phyloP scores from a whole-genome alignment of 177 flowering plant species.

The Vitis hybrid region DNA sequence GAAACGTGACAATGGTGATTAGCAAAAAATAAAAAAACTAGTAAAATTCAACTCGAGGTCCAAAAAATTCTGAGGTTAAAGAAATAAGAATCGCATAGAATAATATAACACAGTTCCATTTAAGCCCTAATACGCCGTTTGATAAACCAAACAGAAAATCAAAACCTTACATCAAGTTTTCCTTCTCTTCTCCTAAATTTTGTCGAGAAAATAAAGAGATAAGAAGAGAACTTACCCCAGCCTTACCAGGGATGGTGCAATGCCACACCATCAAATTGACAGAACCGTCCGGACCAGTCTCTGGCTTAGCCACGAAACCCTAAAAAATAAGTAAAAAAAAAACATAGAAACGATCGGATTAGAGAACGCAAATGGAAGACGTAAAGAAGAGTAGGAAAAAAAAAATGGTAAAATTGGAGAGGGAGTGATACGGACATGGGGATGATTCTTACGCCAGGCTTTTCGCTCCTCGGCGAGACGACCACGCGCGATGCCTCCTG shows the following conservation, averaged over 20 bases:
- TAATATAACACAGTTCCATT: too few relatives aligned
- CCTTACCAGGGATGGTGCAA: constrained; percentile 62
- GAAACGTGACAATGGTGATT: too few relatives aligned
- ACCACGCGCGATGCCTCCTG: constrained; percentile 61
- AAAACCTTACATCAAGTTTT: too few relatives aligned
- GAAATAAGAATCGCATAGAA: too few relatives aligned
- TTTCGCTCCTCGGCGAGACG: constrained; percentile 54
- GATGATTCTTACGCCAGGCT: constrained; percentile 63
- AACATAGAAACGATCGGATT: too few relatives aligned
- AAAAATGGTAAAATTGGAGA: constrained; percentile 5
- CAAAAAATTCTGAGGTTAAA: too few relatives aligned
- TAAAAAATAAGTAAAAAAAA: constrained; percentile 5
- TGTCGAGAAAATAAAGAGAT: not conserved
- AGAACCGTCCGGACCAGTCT: constrained; percentile 45
- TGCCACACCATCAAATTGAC: constrained; percentile 68
- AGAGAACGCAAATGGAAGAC: too few relatives aligned
- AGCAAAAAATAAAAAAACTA: too few relatives aligned
- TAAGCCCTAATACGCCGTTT: too few relatives aligned
- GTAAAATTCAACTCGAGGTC: too few relatives aligned
- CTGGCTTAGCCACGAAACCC: constrained; percentile 80
- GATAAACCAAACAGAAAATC: not conserved
- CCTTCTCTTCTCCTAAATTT: too few relatives aligned
- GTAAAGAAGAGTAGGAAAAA: too few relatives aligned
- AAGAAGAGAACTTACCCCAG: constrained; percentile 41
- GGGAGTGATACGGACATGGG: constrained; percentile 34